A percentile compares a stretch with the other conserved stretches of the same genome.
Evolutionary conservation across 305 asterid genomes (phyloP).

Genomic region (Fraxinus velutina): DNA sequence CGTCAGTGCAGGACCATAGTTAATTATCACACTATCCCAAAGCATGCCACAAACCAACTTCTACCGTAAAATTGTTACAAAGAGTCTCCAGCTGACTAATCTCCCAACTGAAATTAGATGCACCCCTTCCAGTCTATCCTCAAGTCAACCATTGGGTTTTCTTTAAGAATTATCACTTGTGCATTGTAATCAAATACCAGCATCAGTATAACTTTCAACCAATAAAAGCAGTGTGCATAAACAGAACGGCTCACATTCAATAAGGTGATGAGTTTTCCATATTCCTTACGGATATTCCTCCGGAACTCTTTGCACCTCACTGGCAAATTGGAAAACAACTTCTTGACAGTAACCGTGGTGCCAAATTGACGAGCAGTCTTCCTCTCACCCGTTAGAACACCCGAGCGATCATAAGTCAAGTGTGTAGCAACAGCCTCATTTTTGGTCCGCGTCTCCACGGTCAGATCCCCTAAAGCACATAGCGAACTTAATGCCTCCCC

Average conservation of each 20-base stretch:
- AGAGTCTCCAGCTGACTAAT: not conserved
- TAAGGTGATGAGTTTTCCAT: constrained; percentile 77
- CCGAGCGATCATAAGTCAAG: constrained; percentile 67
- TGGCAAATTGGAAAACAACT: constrained; percentile 79
- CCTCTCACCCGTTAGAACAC: constrained; percentile 65
- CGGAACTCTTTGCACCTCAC: constrained; percentile 89
- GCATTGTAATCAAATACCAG: not conserved
- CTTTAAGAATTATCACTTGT: not conserved
- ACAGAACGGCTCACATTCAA: constrained; percentile 58
- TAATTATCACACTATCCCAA: not conserved
- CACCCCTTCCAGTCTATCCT: not conserved
- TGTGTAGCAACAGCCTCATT: constrained; percentile 83
- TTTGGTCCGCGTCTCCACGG: constrained; percentile 80
- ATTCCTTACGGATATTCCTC: constrained; percentile 82
- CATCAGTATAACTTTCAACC: not conserved
- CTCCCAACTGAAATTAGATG: not conserved
- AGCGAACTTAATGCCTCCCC: constrained; percentile 97
- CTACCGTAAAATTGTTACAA: not conserved
- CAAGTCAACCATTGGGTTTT: not conserved
- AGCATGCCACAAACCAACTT: not conserved
- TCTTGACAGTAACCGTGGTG: constrained; percentile 84
- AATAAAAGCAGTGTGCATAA: constrained; percentile 9
- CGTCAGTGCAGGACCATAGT: not conserved
- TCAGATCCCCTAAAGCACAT: constrained; percentile 75
- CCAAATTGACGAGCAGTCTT: constrained; percentile 93